These are phyloP conservation scores for Bombardia bombarda DNA, from an alignment of 495 filamentous ascomycete species.

Conservation along the genomic window DNA sequence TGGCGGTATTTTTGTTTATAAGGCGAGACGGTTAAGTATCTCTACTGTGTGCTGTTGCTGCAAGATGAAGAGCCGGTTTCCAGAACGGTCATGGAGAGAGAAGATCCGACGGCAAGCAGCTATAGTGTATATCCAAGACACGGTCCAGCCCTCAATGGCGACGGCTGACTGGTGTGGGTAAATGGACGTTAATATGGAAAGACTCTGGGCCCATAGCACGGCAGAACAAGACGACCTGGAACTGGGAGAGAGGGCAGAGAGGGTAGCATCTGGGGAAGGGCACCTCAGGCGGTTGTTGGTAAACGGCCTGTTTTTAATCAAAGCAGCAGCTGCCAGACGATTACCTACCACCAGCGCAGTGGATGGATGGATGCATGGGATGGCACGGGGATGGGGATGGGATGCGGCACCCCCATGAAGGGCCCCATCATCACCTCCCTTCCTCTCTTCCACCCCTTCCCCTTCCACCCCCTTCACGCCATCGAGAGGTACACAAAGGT, in stretches of 20 bases:
- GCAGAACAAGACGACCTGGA: constrained; percentile 20
- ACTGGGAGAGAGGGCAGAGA: constrained; percentile 3
- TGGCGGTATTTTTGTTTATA: not conserved
- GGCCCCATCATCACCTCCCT: no score
- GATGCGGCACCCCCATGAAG: no score
- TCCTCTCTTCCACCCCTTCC: no score
- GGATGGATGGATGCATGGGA: no score
- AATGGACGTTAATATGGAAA: constrained; percentile 39
- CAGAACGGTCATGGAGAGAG: constrained; percentile 18
- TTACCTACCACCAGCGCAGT: not conserved
- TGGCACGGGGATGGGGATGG: no score
- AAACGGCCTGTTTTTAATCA: constrained; percentile 9
- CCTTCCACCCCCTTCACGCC: not conserved
- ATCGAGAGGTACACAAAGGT: not conserved
- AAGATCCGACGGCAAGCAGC: constrained; percentile 23
- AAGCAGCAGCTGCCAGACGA: constrained; percentile 1
- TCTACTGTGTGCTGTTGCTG: constrained; percentile 1
- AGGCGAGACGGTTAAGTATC: constrained; percentile 4
- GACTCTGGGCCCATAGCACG: constrained; percentile 24
- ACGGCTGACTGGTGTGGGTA: constrained; percentile 36
- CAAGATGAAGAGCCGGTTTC: constrained; percentile 1
- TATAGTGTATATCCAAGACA: constrained; percentile 29
- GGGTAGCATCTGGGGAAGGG: constrained; percentile 6
- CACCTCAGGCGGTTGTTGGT: not conserved
- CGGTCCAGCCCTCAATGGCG: constrained; percentile 27